These are phyloP conservation scores for Rhodocollybia butyracea DNA, from an alignment of 768 basidiomycete genomes.

Conservation along the genomic window DNA sequence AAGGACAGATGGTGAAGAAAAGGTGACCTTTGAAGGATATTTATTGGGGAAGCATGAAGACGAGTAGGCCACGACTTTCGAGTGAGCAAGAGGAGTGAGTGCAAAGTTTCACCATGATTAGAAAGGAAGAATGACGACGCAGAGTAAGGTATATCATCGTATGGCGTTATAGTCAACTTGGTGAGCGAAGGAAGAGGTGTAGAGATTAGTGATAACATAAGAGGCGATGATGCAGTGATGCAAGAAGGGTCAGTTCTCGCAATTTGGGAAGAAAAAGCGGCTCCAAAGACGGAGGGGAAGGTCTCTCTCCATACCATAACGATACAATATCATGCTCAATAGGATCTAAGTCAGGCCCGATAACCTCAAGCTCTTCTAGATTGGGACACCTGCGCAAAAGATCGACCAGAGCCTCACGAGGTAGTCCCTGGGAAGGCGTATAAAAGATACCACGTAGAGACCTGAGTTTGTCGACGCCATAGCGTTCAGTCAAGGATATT, in stretches of 20 bases:
- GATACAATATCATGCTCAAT: conserved; percentile 37
- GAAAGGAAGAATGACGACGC: conserved; percentile 57
- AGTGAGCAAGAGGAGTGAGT: conserved; percentile 63
- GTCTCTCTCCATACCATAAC: conserved; percentile 18
- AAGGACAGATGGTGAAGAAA: conserved; percentile 67
- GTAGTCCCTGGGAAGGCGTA: conserved; percentile 27
- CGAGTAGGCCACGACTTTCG: conserved; percentile 67
- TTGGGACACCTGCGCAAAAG: conserved; percentile 53
- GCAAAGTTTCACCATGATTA: conserved; percentile 53
- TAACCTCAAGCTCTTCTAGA: conserved; percentile 61
- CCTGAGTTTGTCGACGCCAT: conserved; percentile 47
- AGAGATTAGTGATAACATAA: conserved; percentile 56
- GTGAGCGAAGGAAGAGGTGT: conserved; percentile 60
- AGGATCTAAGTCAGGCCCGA: conserved; percentile 57
- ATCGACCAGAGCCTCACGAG: conserved; percentile 55
- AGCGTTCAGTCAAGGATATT: conserved; percentile 46
- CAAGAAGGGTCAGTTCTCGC: conserved; percentile 57
- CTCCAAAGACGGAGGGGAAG: conserved; percentile 27
- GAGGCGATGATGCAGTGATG: conserved; percentile 58
- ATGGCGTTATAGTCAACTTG: conserved; percentile 70
- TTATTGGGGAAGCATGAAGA: conserved; percentile 50
- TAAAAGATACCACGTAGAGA: conserved; percentile 56
- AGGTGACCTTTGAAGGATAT: conserved; percentile 47
- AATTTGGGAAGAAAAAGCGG: conserved; percentile 57
- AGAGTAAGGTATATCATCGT: conserved; percentile 61